A percentile compares a stretch with the other conserved stretches of the same genome.
These are phyloP conservation scores for Kluyveromyces sp. DNA, from an alignment of 1,139 yeast genomes.

Conservation along the genomic window DNA sequence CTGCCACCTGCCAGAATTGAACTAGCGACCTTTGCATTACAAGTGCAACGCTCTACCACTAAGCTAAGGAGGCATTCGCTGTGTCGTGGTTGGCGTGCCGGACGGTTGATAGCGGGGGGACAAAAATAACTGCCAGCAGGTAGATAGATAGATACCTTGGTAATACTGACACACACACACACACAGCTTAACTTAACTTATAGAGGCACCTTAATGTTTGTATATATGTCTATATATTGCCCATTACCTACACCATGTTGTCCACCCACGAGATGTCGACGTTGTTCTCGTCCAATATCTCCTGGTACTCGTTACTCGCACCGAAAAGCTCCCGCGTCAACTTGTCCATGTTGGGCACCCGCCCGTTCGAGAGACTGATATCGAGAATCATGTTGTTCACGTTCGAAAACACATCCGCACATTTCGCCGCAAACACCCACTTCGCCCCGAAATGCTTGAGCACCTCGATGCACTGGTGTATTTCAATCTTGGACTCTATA, in stretches of 20 bases:
- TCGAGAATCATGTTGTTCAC: conserved; percentile 37
- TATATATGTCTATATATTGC: background rate
- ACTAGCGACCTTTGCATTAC: conserved; percentile 94
- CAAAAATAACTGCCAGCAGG: no score
- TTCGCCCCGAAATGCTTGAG: conserved; percentile 38
- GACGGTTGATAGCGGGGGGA: no score
- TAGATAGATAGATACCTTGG: no score
- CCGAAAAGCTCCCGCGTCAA: conserved; percentile 36
- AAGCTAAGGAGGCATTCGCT: conserved; percentile 64
- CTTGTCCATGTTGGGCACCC: conserved; percentile 34
- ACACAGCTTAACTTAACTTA: no score
- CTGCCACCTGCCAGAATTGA: conserved; percentile 89
- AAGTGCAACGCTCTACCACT: conserved; percentile 96
- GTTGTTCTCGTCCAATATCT: conserved; percentile 37
- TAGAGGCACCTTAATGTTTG: no score
- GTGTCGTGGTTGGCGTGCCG: background rate
- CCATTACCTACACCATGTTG: conserved; percentile 10
- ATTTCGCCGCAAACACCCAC: conserved; percentile 40
- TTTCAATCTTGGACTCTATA: conserved; percentile 38
- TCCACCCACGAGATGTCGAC: conserved; percentile 36
- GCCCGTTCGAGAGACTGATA: conserved; percentile 34
- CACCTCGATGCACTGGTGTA: conserved; percentile 39
- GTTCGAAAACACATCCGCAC: conserved; percentile 38
- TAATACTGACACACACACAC: no score
- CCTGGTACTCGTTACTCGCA: conserved; percentile 39